phyloP scores from a whole-genome alignment of 371 early-diverging fungal genomes.

The Mucor piriformis region DNA sequence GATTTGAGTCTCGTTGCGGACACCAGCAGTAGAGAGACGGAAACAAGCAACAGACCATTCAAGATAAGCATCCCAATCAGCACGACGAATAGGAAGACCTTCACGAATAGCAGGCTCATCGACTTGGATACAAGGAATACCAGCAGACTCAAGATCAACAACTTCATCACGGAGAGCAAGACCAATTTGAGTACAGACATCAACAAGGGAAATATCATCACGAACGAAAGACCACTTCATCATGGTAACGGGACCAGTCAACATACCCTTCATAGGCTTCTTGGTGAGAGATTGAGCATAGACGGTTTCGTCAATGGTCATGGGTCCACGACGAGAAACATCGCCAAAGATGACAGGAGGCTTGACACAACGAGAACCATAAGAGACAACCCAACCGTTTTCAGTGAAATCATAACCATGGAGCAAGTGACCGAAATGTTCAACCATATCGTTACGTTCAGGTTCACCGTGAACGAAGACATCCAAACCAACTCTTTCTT shows the following conservation, averaged over 20 bases:
- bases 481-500: slow-evolving; percentile 88
- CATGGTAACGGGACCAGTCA: slow-evolving; percentile 93
- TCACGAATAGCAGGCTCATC: slow-evolving; percentile 99
- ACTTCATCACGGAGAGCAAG: slow-evolving; percentile 97
- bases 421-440: slow-evolving; percentile 85
- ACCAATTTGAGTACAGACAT: slow-evolving; percentile 89
- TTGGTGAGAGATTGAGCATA: slow-evolving; percentile 89
- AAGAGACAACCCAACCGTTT: slow-evolving; percentile 97
- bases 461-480: slow-evolving; percentile 97
- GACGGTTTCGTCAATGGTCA: slow-evolving; percentile 84
- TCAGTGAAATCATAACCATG: slow-evolving; percentile 91
- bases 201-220: slow-evolving; percentile 89
- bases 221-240: slow-evolving; percentile 98
- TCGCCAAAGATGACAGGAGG: slow-evolving; percentile 93
- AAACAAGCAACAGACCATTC: slow-evolving; percentile 95
- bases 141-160: slow-evolving; percentile 88
- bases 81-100: slow-evolving; percentile 91
- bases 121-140: slow-evolving; percentile 93
- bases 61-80: slow-evolving; percentile 89
- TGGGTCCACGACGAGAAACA: slow-evolving; percentile 86
- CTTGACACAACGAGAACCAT: slow-evolving; percentile 95
- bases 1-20: slow-evolving; percentile 89
- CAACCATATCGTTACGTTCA: slow-evolving; percentile 98
- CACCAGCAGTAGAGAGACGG: slow-evolving; percentile 89
- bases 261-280: slow-evolving; percentile 96